Base-by-base conservation (phyloP, 1,284 basidiomycete genomes). In the Puccinia horiana region DNA sequence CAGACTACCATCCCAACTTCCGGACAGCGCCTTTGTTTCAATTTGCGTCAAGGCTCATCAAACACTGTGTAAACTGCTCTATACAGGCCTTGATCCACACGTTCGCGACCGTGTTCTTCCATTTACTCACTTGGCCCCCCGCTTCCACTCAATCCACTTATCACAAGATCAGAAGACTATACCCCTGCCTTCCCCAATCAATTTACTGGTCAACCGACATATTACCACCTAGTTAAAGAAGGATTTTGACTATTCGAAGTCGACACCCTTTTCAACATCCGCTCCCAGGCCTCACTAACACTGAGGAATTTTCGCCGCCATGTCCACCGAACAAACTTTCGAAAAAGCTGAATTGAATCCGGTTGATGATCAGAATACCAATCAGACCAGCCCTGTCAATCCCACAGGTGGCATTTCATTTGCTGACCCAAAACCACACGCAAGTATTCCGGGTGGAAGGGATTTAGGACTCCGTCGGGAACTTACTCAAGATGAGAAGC, bases 401-500 rank as follows among this genome's bases (percentile, higher is more conserved):
- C 54, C 70, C 3, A 61, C 79, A 1, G 81, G 49, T 6, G 81
- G 81, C 16, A 82, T 82, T 18, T 82, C 81, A 2, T 82, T 82
- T 54, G 81, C 81, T 58, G 81, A 82, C 35, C 58, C 74, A 29
- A 82, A 76, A 52, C 42, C 16, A 14, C 73, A 63, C 26, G 11
- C 35, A 20, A 58, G 6, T 23, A 54, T 20, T 40, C 58, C 37
- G 8, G 73, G n/a, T 40, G 74, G 47, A 35, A 29, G 81, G n/a
- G 83, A 81, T 18, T 58, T 88, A 73, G 90, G 91, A 85, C 89
- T 91, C 89, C 90, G 89, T 82, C 88, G 90, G 81, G 89, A 91
- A 82, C 86, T 91, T 85, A 92, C 91, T n/a, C 89, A 90, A 84
- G 91, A 92, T 85, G 91, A 91, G 82, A 90, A 88, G 84, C 90